Percentiles rank a stretch among this genome's conserved stretches.
These are phyloP conservation scores for Coemansia sp. DNA, from an alignment of 192 early-diverging fungal genomes.

Conservation along the genomic window DNA sequence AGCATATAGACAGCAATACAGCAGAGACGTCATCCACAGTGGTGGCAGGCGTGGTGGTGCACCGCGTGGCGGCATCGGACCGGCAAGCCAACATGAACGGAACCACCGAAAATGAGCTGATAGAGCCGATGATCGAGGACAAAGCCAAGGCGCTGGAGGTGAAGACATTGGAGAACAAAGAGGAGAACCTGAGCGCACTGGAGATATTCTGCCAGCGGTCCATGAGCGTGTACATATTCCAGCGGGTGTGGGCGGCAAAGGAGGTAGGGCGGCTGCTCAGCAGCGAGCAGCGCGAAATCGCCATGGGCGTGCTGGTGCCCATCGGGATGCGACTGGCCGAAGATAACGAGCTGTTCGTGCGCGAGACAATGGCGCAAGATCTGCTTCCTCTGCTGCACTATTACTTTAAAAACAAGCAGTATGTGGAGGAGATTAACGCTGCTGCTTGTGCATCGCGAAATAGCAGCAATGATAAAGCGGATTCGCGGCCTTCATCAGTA, in stretches of 20 bases:
- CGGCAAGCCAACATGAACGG: slow-evolving; percentile 41
- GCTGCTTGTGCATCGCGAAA: too few species aligned
- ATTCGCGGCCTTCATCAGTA: background rate
- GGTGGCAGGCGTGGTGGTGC: slow-evolving; percentile 30
- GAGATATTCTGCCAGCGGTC: slow-evolving; percentile 48
- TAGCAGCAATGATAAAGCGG: background rate
- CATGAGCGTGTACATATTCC: slow-evolving; percentile 45
- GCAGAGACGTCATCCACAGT: background rate
- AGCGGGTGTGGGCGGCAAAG: slow-evolving; percentile 53
- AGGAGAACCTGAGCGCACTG: slow-evolving; percentile 44
- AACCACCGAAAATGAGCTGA: slow-evolving; percentile 31
- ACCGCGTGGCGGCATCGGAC: slow-evolving; percentile 43
- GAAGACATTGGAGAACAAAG: slow-evolving; percentile 33
- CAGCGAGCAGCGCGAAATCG: slow-evolving; percentile 8
- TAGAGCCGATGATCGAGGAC: slow-evolving; percentile 48
- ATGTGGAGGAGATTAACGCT: background rate
- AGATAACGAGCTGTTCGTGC: slow-evolving; percentile 51
- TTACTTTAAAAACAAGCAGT: slow-evolving; percentile 30
- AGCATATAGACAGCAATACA: slow-evolving; percentile 1
- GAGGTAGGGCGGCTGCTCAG: slow-evolving; percentile 31
- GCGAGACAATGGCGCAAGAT: slow-evolving; percentile 53
- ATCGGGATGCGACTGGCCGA: slow-evolving; percentile 49
- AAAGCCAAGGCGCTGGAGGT: slow-evolving; percentile 41
- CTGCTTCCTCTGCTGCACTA: slow-evolving; percentile 37
- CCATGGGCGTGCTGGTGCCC: slow-evolving; percentile 39